Base-by-base conservation (phyloP, 73 alveolate genomes). In the Paramecium tetraurelia region DNA sequence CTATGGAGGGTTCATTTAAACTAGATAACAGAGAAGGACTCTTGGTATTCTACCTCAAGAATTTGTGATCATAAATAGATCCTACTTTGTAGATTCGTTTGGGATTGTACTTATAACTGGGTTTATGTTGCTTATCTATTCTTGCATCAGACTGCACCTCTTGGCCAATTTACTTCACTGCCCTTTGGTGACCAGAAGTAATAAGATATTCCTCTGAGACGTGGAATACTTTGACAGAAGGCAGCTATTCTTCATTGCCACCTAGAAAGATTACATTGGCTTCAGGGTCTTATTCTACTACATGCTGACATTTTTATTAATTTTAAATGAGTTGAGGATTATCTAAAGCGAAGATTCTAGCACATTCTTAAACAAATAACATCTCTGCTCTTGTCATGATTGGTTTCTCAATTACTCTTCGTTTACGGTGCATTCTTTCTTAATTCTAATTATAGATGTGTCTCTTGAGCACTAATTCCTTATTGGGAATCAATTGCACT, bases 301-400 rank as follows among this genome's bases (percentile, higher is more conserved):
- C 7, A 48, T 14, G 21, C 12, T 41, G 21, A n/a, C 29, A 38
- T 44, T 77, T 77, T 41, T 18, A 21, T 41, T 77, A 59, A 22
- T 77, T 41, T 38, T 38, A 77, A 22, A 77, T 44, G 11, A 77
- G 18, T 41, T 35, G 8, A 18, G 68, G 71, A 77, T 77, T 77
- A 9, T 77, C 89, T 41, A 9, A 41, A 0, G 16, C 41, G 7
- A 41, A 77, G 9, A 77, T 35, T 20, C 40, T 3, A 7, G 71
- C 89, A 44, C 40, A 77, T 77, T 77, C 89, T 77, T 77, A 38
- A 77, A 77, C 48, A 21, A 14, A 41, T 4, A 27, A 27, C 68
- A 77, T 38, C 20, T 77, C 89, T 18, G 48, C 29, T 38, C 38
- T 38, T 4, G 89, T 77, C 89, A 41, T 77, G 2, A 70, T 70